Evolutionary conservation across 805 yeast genomes (phyloP).

Genomic region (Kuraishia ogatae): DNA sequence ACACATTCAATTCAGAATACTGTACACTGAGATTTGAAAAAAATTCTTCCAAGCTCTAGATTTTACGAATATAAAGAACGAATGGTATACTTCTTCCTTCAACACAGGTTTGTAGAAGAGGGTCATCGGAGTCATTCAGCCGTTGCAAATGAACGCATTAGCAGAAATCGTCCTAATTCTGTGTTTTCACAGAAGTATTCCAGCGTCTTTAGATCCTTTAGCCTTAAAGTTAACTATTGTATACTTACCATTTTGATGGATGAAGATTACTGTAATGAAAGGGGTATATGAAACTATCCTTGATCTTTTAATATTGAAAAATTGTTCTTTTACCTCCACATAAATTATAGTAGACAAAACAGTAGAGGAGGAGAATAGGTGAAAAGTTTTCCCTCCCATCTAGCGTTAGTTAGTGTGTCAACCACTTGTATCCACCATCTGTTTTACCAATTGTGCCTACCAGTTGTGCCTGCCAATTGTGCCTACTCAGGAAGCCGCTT

Average conservation of each 20-base stretch:
- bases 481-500: no score
- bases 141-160: constrained; percentile 5
- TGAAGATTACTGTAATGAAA: background rate
- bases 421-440: no score
- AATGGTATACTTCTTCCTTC: constrained; percentile 12
- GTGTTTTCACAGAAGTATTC: constrained; percentile 9
- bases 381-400: background rate
- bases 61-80: constrained; percentile 14
- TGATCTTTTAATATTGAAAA: background rate
- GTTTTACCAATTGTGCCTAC: no score
- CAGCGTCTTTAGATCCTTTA: constrained; percentile 24
- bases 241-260: constrained; percentile 17
- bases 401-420: background rate
- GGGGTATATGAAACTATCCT: background rate
- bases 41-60: constrained; percentile 7
- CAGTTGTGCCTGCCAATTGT: no score
- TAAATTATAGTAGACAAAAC: background rate
- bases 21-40: constrained; percentile 2
- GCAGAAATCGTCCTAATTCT: constrained; percentile 3
- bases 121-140: constrained; percentile 4
- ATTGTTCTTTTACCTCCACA: no score
- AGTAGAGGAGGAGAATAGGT: background rate
- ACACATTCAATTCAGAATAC: constrained; percentile 6
- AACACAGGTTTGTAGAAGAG: constrained; percentile 3
- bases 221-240: constrained; percentile 8